Evolutionary conservation across 805 yeast genomes (phyloP), one percentile per base, ranked within the genome.

Genomic region (Candida dajiaensis): DNA sequence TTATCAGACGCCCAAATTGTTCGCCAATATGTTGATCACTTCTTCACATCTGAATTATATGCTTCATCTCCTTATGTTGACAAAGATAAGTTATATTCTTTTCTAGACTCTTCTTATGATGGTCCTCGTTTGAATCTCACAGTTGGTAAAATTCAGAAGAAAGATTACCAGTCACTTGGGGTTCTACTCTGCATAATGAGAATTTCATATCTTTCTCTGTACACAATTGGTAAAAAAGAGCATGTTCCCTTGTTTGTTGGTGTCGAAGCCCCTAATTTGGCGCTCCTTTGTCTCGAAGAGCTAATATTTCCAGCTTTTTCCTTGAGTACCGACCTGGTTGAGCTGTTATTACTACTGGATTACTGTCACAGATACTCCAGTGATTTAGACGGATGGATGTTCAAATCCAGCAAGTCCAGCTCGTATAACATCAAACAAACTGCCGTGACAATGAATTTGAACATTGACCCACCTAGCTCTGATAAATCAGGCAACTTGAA

Each of bases 31-130:
- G 45, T 43, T 16, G 25, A 38, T 18, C 45, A 43, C 16, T 43
- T 43, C 23, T 43, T 43, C 20, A 35, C 37, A 4, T 21, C 45
- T 18, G 45, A 43, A 11, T 29, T 43, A 20, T 43, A 38, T 23
- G 23, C 28, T 9, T 18, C n/a, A 2, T 38, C 18, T 18, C 38
- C 41, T 3, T 37, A 23, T 22, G 20, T 43, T 10, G 21, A 38
- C 25, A 43, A 20, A 12, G 38, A 37, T 3, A 8, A 19, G 11
- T 15, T 43, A 10, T 43, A 38, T n/a, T 11, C 22, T 6, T 36
- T 15, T 6, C n/a, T 42, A 18, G 8, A 16, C 11, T n/a, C 13
- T 6, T 25, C 25, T 13, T 36, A 25, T 18, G 23, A 23, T 6
- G 20, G 15, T 3, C 19, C 11, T 13, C 26, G 15, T 8, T 11